These are phyloP conservation scores for Ganoderma resinaceum DNA, from an alignment of 1,284 basidiomycete species.

Conservation along the genomic window DNA sequence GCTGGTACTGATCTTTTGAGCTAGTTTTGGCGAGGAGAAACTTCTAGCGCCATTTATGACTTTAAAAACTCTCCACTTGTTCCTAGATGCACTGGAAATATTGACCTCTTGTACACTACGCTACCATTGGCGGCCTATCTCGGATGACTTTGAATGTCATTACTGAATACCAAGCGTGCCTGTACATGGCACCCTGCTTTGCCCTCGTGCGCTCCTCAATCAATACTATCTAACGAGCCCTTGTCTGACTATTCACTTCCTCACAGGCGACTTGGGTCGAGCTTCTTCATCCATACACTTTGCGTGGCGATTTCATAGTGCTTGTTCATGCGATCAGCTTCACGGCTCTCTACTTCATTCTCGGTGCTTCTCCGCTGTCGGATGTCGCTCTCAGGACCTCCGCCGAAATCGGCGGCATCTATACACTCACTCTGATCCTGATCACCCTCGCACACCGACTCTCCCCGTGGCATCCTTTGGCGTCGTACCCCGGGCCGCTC, in stretches of 20 bases:
- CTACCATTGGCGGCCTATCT: too few relatives aligned
- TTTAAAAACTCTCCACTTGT: too few relatives aligned
- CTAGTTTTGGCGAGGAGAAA: too few relatives aligned
- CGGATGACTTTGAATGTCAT: not conserved
- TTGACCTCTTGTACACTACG: too few relatives aligned
- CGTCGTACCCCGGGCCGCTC: slow-evolving; percentile 9
- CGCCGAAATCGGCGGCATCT: not conserved
- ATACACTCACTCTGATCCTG: not conserved
- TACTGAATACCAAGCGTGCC: not conserved
- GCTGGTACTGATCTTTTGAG: too few relatives aligned
- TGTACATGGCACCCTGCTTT: not conserved
- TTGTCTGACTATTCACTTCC: not conserved
- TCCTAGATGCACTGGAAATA: too few relatives aligned
- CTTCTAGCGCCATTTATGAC: too few relatives aligned
- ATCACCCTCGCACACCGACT: slow-evolving; percentile 10
- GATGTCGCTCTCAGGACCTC: not conserved
- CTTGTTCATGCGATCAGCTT: not conserved
- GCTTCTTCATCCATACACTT: not conserved
- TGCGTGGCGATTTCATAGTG: not conserved
- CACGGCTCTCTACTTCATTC: not conserved
- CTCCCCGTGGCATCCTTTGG: slow-evolving; percentile 17
- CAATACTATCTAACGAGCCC: not conserved
- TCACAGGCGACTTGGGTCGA: not conserved
- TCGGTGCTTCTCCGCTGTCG: not conserved
- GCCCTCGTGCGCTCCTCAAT: not conserved